phyloP scores from a whole-genome alignment of 1,284 basidiomycete genomes.

The Neolentinus lepideus region DNA sequence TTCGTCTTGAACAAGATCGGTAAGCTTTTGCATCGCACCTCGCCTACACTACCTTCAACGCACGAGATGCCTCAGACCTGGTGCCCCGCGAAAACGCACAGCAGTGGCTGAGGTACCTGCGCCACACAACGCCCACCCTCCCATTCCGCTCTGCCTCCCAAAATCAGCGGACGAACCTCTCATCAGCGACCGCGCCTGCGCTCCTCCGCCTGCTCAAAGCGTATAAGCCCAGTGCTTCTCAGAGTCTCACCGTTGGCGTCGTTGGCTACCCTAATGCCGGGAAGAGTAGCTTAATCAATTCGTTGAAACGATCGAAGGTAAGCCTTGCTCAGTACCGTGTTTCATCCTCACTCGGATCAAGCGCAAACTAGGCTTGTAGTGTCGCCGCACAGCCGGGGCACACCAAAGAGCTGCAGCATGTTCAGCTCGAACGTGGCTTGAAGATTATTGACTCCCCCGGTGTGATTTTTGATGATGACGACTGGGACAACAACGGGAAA shows the following conservation, averaged over 20 bases:
- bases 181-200: slow-evolving; percentile 70
- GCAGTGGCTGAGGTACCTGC: slow-evolving; percentile 85
- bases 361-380: slow-evolving; percentile 55
- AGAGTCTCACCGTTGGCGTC: slow-evolving; percentile 85
- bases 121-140: slow-evolving; percentile 88
- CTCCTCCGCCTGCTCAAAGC: slow-evolving; percentile 89
- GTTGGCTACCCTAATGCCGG: slow-evolving; percentile 98
- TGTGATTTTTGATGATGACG: slow-evolving; percentile 86
- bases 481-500: slow-evolving; percentile 41
- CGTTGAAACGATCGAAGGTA: slow-evolving; percentile 84
- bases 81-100: slow-evolving; percentile 87
- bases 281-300: slow-evolving; percentile 94
- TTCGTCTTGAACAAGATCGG: slow-evolving; percentile 93
- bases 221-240: slow-evolving; percentile 69
- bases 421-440: slow-evolving; percentile 90
- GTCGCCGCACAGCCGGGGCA: slow-evolving; percentile 96
- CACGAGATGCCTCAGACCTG: slow-evolving; percentile 68
- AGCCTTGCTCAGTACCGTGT: slow-evolving; percentile 12
- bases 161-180: slow-evolving; percentile 74
- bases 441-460: slow-evolving; percentile 95
- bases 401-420: slow-evolving; percentile 90
- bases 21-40: slow-evolving; percentile 28
- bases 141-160: slow-evolving; percentile 90
- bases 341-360: neutral
- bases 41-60: too few species aligned